These are phyloP conservation scores for Metarhizium rileyi DNA, from an alignment of 2,329 filamentous ascomycete genomes.

Conservation along the genomic window DNA sequence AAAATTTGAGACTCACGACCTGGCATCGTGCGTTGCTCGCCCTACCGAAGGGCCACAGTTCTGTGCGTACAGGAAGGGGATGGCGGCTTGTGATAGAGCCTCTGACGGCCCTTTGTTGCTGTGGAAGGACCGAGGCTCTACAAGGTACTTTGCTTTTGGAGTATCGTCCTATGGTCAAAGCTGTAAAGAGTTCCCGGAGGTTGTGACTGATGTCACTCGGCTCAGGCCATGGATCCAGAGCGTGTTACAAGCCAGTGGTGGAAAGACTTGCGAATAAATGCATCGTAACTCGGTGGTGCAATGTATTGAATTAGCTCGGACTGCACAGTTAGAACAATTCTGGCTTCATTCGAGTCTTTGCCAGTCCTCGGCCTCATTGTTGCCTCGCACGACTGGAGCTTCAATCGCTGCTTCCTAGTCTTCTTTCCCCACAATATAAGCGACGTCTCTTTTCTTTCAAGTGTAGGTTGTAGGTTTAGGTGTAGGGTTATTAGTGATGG, in stretches of 20 bases:
- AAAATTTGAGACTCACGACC: neutral
- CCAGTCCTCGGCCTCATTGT: too few relatives aligned
- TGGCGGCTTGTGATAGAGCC: neutral
- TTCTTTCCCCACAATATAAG: slow-evolving; percentile 49
- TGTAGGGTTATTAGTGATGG: too few relatives aligned
- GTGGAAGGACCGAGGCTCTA: neutral
- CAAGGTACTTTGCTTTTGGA: neutral
- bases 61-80: neutral
- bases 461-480: too few relatives aligned
- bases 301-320: neutral
- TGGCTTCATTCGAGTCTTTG: neutral
- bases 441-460: slow-evolving; percentile 39
- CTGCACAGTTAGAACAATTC: neutral
- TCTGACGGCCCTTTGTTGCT: neutral
- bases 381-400: too few relatives aligned
- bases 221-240: neutral
- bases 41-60: neutral
- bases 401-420: slow-evolving; percentile 31
- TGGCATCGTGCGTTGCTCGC: neutral
- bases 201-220: neutral
- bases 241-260: neutral
- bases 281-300: too few relatives aligned
- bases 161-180: neutral
- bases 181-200: neutral
- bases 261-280: neutral